A percentile compares a stretch with the other conserved stretches of the same genome.
Evolutionary conservation across 2,329 filamentous ascomycete genomes (phyloP).

Genomic region (Cercospora beticola): DNA sequence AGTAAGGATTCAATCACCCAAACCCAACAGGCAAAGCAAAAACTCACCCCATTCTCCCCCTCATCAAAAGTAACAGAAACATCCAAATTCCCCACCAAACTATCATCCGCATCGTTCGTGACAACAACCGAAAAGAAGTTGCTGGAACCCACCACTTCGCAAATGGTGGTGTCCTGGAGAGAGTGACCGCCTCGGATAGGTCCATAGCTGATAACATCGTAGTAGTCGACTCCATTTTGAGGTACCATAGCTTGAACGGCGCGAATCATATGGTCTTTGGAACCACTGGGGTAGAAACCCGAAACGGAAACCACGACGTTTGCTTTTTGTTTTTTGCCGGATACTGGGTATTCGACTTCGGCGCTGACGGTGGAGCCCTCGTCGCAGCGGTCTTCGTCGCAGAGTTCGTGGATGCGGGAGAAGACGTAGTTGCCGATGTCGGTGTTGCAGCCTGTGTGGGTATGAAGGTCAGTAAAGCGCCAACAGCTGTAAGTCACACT

Average conservation of each 20-base stretch:
- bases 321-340: not conserved
- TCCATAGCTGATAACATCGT: not conserved
- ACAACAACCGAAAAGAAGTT: slow-evolving; percentile 7
- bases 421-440: slow-evolving; percentile 10
- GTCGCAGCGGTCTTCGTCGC: slow-evolving; percentile 5
- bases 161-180: not conserved
- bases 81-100: not conserved
- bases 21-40: too few species aligned
- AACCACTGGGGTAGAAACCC: not conserved
- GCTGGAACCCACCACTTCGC: slow-evolving; percentile 5
- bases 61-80: not conserved
- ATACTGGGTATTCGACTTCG: slow-evolving; percentile 1
- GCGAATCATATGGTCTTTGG: slow-evolving; percentile 2
- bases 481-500: not conserved
- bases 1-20: not conserved
- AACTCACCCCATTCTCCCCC: slow-evolving; percentile 6
- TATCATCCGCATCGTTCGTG: not conserved
- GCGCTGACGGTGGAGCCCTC: not conserved
- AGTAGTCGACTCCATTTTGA: slow-evolving; percentile 1
- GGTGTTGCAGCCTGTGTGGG: slow-evolving; percentile 6
- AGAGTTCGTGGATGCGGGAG: slow-evolving; percentile 7
- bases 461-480: not conserved
- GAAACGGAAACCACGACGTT: not conserved
- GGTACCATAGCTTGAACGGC: slow-evolving; percentile 6
- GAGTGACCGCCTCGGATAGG: not conserved